Evolutionary conservation across 495 filamentous ascomycete genomes (phyloP).

Genomic region (Podospora sp.): DNA sequence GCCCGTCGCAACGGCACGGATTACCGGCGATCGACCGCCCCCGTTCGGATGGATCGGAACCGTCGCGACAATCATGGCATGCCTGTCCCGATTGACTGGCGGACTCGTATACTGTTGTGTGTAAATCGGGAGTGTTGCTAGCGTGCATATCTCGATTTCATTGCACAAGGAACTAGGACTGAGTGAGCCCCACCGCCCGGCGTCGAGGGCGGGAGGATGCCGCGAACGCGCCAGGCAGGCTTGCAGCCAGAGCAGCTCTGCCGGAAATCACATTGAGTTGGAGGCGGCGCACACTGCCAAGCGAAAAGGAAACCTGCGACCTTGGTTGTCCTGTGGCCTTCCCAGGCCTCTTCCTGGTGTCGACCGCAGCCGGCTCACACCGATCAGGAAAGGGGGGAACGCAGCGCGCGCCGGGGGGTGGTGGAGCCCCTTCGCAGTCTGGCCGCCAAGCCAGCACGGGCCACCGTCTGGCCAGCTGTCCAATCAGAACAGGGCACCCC

Average conservation of each 20-base stretch:
- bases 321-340: not conserved
- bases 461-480: slow-evolving; percentile 23
- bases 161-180: not conserved
- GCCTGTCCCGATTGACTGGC: not conserved
- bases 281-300: slow-evolving; percentile 8
- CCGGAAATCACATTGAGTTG: not conserved
- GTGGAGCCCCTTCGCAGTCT: slow-evolving; percentile 23
- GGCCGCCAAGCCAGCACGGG: slow-evolving; percentile 28
- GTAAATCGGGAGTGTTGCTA: not conserved
- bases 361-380: slow-evolving; percentile 24
- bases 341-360: slow-evolving; percentile 2
- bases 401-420: slow-evolving; percentile 9
- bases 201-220: not conserved
- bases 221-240: not conserved
- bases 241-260: not conserved
- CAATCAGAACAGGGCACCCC: slow-evolving; percentile 32
- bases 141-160: not conserved
- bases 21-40: slow-evolving; percentile 5
- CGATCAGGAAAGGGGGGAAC: slow-evolving; percentile 28
- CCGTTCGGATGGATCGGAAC: slow-evolving; percentile 11
- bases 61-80: not conserved
- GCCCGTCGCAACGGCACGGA: slow-evolving; percentile 7
- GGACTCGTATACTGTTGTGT: not conserved
- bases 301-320: slow-evolving; percentile 4
- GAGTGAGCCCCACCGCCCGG: not conserved